phyloP scores from a whole-genome alignment of 371 early-diverging fungal species.

The Actinomucor elegans region DNA sequence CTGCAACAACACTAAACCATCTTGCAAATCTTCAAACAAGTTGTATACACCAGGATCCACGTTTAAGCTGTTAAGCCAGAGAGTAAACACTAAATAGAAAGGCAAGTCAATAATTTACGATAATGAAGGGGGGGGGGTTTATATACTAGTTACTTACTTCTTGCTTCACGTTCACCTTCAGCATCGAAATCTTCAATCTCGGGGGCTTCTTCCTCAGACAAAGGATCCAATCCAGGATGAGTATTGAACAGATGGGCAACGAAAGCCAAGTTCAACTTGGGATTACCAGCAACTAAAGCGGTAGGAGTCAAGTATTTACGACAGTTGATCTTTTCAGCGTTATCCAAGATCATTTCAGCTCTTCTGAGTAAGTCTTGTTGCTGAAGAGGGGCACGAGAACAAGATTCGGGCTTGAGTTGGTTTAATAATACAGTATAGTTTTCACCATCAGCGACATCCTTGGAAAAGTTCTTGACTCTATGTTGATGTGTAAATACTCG shows the following conservation, averaged over 20 bases:
- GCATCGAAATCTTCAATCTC: slow-evolving; percentile 88
- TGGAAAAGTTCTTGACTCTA: slow-evolving; percentile 86
- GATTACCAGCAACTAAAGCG: slow-evolving; percentile 91
- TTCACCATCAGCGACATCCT: slow-evolving; percentile 93
- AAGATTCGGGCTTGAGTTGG: slow-evolving; percentile 84
- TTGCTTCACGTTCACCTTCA: slow-evolving; percentile 94
- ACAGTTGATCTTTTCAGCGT: slow-evolving; percentile 92
- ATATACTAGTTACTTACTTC: slow-evolving; percentile 45
- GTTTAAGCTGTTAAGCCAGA: slow-evolving; percentile 94
- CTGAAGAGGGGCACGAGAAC: slow-evolving; percentile 83
- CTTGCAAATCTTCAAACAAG: slow-evolving; percentile 82
- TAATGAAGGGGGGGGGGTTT: too few relatives aligned
- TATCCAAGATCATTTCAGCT: slow-evolving; percentile 86
- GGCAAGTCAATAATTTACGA: too few relatives aligned
- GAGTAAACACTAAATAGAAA: slow-evolving; percentile 69
- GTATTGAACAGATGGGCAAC: slow-evolving; percentile 95
- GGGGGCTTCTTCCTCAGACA: slow-evolving; percentile 84
- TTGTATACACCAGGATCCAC: slow-evolving; percentile 95
- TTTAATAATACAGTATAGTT: slow-evolving; percentile 92
- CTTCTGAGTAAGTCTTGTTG: slow-evolving; percentile 74
- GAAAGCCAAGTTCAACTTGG: slow-evolving; percentile 95
- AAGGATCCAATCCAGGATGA: slow-evolving; percentile 89
- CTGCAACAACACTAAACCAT: slow-evolving; percentile 84
- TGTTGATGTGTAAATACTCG: not conserved
- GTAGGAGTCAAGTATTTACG: slow-evolving; percentile 93